These are phyloP conservation scores for Petunia axillaris DNA, from an alignment of 257 asterid genomes.

Conservation along the genomic window DNA sequence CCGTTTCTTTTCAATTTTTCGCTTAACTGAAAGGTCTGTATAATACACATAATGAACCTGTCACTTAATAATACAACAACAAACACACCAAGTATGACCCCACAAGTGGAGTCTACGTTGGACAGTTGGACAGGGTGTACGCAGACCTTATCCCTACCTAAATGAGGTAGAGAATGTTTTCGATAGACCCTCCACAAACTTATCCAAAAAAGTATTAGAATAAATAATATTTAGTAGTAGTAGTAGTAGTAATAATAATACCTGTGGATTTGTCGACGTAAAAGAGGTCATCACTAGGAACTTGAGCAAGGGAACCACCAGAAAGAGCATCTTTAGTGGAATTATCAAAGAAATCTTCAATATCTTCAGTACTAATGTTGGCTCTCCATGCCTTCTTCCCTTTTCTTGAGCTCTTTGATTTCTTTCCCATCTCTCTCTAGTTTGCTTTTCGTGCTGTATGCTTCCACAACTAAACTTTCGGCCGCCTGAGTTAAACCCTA, in stretches of 20 bases:
- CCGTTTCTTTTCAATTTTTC: slow-evolving; percentile 86
- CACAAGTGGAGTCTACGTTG: no score
- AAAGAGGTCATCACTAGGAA: slow-evolving; percentile 69
- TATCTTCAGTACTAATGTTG: slow-evolving; percentile 83
- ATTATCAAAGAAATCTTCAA: slow-evolving; percentile 83
- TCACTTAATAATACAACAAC: not conserved
- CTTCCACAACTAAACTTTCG: not conserved
- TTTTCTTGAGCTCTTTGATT: slow-evolving; percentile 76
- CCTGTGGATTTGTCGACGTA: slow-evolving; percentile 89
- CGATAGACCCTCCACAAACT: no score
- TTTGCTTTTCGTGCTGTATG: not conserved
- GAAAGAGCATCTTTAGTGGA: slow-evolving; percentile 93
- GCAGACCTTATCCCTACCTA: no score
- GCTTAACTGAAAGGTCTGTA: slow-evolving; percentile 77
- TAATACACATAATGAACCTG: not conserved
- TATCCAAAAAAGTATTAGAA: not conserved
- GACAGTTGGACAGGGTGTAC: no score
- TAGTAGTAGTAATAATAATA: slow-evolving; percentile 25
- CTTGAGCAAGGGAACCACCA: slow-evolving; percentile 80
- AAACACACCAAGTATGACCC: no score
- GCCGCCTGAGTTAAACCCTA: not conserved
- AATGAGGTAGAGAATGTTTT: no score
- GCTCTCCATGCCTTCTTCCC: slow-evolving; percentile 99
- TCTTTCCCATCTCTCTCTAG: slow-evolving; percentile 70
- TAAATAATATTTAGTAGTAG: not conserved